Base-by-base conservation (phyloP, 1,139 yeast genomes). In the Suhomyces wounanorum region DNA sequence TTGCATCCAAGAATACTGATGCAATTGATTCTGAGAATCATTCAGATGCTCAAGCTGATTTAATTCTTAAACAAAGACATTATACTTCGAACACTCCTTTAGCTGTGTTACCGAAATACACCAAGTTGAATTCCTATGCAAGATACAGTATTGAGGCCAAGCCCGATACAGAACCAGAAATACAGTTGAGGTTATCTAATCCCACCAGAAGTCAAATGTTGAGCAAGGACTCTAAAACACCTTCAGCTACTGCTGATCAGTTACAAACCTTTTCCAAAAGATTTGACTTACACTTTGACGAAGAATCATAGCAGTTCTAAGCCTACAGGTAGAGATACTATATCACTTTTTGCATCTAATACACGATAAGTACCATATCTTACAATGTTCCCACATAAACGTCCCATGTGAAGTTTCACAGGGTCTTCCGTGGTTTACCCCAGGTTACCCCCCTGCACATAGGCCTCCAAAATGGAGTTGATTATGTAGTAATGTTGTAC, bases 51-150 rank as follows among this genome's bases (percentile, higher is more conserved):
- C 44, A 42, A 13, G 45, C 40, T 13, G 58, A 52, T 17, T 44
- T 57, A 31, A 43, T 45, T 9, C 43, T 57, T 21, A 55, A 53
- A 14, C 55, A 53, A 40, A 53, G 62, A 40, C 48, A 51, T 21
- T 55, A 54, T 41, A 53, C 52, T 23, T 35, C 44, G 8, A 38
- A 31, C 6, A 33, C 33, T 13, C 21, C 44, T 5, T 14, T 23
- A n/a, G 41, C 45, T 1, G n/a, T 25, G 13, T 11, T 50, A 14
- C 56, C 51, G 8, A 51, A 48, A 21, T 55, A 54, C 42, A 47
- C 43, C 17, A 51, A 49, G 9, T 30, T 52, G 37, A 52, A 52
- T 21, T 37, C 33, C 8, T 46, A 51, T 31, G 40, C 52, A 14
- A 45, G 43, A 23, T 44, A 47, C 41, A 45, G 47, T 26, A 42